Evolutionary conservation across 176 grass and related monocot species (phyloP).

Genomic region (Triticum monococcum): DNA sequence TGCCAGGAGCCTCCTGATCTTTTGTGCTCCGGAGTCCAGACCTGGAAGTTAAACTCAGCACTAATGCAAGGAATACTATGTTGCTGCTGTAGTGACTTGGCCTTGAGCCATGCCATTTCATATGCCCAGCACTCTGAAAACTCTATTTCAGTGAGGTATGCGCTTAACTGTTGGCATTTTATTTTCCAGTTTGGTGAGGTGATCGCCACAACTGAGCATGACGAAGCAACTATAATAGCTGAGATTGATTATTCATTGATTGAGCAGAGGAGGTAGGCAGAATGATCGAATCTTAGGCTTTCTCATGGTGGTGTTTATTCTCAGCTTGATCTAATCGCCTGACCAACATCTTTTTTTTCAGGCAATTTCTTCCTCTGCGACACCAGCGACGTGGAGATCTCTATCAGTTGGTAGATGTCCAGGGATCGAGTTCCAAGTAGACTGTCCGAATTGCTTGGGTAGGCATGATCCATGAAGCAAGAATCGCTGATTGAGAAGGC

Average conservation of each 20-base stretch:
- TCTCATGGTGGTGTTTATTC: background rate
- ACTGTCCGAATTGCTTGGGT: background rate
- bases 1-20: background rate
- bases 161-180: background rate
- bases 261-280: conserved; percentile 66
- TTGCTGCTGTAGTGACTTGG: background rate
- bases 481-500: background rate
- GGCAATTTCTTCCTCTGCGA: conserved; percentile 69
- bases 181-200: conserved; percentile 88
- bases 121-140: background rate
- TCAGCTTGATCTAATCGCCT: background rate
- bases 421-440: conserved; percentile 52
- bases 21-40: background rate
- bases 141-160: background rate
- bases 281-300: background rate
- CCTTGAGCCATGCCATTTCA: background rate
- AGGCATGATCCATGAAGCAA: background rate
- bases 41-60: background rate
- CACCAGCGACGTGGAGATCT: conserved; percentile 79
- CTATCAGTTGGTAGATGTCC: conserved; percentile 84
- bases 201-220: conserved; percentile 77
- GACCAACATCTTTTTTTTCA: conserved; percentile 15
- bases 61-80: background rate
- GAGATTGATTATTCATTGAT: conserved; percentile 95
- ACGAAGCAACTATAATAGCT: conserved; percentile 57